phyloP scores from a whole-genome alignment of 2,329 filamentous ascomycete species.

The Hypomyces rosellus region DNA sequence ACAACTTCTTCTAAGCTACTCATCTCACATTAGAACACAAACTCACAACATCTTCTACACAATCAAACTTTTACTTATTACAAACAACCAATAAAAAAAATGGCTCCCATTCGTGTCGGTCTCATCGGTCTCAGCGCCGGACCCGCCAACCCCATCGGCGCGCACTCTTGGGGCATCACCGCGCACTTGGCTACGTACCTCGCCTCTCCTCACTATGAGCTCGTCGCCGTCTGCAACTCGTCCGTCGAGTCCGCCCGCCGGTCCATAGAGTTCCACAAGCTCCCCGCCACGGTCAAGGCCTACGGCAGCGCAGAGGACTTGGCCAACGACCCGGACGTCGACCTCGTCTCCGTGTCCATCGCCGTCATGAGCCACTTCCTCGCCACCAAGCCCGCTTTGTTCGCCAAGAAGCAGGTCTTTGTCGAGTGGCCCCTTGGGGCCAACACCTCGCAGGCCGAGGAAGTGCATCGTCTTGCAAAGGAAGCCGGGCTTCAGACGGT shows the following conservation, averaged over 20 bases:
- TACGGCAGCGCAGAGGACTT: conserved; percentile 42
- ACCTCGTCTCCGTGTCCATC: conserved; percentile 45
- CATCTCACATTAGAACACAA: too few relatives aligned
- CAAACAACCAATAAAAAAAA: not conserved
- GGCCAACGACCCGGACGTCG: conserved; percentile 40
- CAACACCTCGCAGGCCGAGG: conserved; percentile 29
- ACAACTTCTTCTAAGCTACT: too few relatives aligned
- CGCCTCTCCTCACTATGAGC: conserved; percentile 33
- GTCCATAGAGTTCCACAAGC: conserved; percentile 35
- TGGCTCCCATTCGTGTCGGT: conserved; percentile 17
- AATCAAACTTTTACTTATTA: too few relatives aligned
- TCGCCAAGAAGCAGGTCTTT: conserved; percentile 42
- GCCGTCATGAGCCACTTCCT: conserved; percentile 42
- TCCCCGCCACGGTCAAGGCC: conserved; percentile 31
- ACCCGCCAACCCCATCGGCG: not conserved
- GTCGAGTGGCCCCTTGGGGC: conserved; percentile 50
- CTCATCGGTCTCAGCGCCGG: conserved; percentile 15
- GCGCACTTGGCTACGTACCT: conserved; percentile 43
- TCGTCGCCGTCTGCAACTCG: conserved; percentile 45
- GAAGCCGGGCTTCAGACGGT: conserved; percentile 30
- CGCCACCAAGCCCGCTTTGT: conserved; percentile 25
- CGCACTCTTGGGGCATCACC: conserved; percentile 41
- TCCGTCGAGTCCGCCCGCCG: conserved; percentile 33
- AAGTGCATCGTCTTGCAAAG: conserved; percentile 30
- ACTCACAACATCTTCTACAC: too few relatives aligned